A percentile compares a stretch with the other conserved stretches of the same genome.
Conservation (phyloP, 129 eudicot genomes). For the Centrapalus pauciflorus region DNA sequence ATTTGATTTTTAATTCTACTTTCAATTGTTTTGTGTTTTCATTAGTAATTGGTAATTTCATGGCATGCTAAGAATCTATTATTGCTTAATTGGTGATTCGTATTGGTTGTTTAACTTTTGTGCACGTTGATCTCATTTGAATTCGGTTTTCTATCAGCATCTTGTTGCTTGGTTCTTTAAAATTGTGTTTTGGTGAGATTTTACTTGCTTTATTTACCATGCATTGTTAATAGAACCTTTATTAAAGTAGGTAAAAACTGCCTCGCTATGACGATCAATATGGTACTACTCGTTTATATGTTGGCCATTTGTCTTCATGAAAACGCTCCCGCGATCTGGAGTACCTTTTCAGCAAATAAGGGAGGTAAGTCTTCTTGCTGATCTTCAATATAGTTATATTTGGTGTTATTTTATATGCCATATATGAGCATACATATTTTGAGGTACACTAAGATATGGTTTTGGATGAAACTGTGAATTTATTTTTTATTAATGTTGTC, state of each 20-base stretch:
- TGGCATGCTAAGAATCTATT: too few species aligned
- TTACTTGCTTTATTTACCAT: not conserved
- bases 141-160: too few species aligned
- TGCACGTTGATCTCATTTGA: too few species aligned
- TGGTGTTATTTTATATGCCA: not conserved
- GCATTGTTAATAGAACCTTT: not conserved
- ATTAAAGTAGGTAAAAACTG: slow-evolving; percentile 45
- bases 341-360: slow-evolving; percentile 65
- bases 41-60: too few species aligned
- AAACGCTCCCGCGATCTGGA: slow-evolving; percentile 81
- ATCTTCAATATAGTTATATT: not conserved
- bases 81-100: too few species aligned
- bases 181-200: too few species aligned
- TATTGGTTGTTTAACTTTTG: too few species aligned
- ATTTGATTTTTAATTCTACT: too few species aligned
- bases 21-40: too few species aligned
- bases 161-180: too few species aligned
- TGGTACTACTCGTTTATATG: slow-evolving; percentile 65
- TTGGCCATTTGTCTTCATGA: slow-evolving; percentile 71
- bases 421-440: not conserved
- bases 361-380: slow-evolving; percentile 41
- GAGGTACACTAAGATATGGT: not conserved
- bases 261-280: slow-evolving; percentile 81
- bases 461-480: not conserved
- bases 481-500: not conserved